Evolutionary conservation across 2,329 filamentous ascomycete genomes (phyloP).

Genomic region (Cercospora beticola): DNA sequence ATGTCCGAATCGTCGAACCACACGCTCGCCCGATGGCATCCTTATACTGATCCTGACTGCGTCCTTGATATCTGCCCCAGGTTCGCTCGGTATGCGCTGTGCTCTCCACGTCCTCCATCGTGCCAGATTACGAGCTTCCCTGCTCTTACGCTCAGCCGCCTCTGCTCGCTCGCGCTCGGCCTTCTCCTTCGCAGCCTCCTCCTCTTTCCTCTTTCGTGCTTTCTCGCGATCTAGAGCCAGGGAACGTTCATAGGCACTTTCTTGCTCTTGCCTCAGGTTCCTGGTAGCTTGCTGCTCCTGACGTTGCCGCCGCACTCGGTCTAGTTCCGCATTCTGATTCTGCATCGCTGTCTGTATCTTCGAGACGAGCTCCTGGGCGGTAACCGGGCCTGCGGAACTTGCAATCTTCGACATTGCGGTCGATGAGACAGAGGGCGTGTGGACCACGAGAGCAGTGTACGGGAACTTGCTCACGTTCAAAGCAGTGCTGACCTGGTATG

Average conservation of each 20-base stretch:
- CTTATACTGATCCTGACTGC: conserved; percentile 69
- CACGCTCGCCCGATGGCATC: conserved; percentile 65
- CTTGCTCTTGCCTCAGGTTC: conserved; percentile 80
- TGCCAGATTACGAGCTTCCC: conserved; percentile 53
- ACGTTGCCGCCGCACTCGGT: conserved; percentile 70
- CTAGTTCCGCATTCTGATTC: conserved; percentile 73
- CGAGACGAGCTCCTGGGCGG: conserved; percentile 68
- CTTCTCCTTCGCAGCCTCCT: conserved; percentile 62
- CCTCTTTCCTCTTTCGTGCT: conserved; percentile 72
- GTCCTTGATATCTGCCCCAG: conserved; percentile 61
- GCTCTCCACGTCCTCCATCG: conserved; percentile 84
- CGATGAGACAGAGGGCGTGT: conserved; percentile 79
- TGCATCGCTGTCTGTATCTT: conserved; percentile 73
- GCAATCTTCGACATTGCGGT: conserved; percentile 89
- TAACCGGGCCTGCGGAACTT: conserved; percentile 70
- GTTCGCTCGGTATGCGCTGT: conserved; percentile 66
- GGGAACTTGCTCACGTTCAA: conserved; percentile 91
- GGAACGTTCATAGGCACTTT: conserved; percentile 89
- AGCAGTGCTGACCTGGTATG: conserved; percentile 86
- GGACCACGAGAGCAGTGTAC: conserved; percentile 80
- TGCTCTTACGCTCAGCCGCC: conserved; percentile 61
- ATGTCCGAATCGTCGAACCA: conserved; percentile 71
- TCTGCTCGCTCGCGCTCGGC: conserved; percentile 67
- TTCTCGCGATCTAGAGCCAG: conserved; percentile 85
- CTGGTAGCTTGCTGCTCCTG: conserved; percentile 79